These are phyloP conservation scores for Candida peoriensis DNA, from an alignment of 805 yeast species.

Conservation along the genomic window DNA sequence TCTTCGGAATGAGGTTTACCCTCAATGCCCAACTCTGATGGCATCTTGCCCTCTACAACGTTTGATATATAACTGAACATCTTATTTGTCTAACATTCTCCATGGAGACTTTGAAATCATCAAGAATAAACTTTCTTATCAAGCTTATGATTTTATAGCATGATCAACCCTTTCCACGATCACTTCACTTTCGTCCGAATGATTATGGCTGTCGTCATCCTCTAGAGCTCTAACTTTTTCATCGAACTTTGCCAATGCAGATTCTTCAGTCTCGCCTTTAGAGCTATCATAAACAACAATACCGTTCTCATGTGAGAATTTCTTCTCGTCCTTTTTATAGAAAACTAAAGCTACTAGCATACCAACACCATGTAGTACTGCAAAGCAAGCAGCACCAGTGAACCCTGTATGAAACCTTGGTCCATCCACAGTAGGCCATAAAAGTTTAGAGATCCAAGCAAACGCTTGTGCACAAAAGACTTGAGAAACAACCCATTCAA, in stretches of 20 bases:
- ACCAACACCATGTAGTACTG: conserved; percentile 23
- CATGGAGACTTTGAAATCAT: too few species aligned
- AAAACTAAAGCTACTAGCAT: conserved; percentile 25
- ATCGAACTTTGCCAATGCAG: neutral
- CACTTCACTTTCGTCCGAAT: too few species aligned
- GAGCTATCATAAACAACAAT: conserved; percentile 27
- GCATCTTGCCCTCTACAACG: too few species aligned
- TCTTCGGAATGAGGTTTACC: too few species aligned
- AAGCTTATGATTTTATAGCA: too few species aligned
- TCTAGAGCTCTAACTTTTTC: too few species aligned
- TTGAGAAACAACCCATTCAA: conserved; percentile 44
- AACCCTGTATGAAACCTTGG: conserved; percentile 54
- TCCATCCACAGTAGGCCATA: conserved; percentile 39
- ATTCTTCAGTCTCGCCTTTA: conserved; percentile 19
- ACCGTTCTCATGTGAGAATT: conserved; percentile 32
- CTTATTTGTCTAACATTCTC: too few species aligned
- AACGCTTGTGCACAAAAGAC: conserved; percentile 46
- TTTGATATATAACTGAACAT: too few species aligned
- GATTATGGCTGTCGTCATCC: too few species aligned
- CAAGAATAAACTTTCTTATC: too few species aligned
- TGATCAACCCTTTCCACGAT: too few species aligned
- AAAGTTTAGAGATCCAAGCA: conserved; percentile 39
- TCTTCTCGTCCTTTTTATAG: conserved; percentile 36
- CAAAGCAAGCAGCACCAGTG: conserved; percentile 36
- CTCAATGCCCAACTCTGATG: too few species aligned